Conservation (phyloP, 176 grass and related monocot species). For the Thinopyrum elongatum region DNA sequence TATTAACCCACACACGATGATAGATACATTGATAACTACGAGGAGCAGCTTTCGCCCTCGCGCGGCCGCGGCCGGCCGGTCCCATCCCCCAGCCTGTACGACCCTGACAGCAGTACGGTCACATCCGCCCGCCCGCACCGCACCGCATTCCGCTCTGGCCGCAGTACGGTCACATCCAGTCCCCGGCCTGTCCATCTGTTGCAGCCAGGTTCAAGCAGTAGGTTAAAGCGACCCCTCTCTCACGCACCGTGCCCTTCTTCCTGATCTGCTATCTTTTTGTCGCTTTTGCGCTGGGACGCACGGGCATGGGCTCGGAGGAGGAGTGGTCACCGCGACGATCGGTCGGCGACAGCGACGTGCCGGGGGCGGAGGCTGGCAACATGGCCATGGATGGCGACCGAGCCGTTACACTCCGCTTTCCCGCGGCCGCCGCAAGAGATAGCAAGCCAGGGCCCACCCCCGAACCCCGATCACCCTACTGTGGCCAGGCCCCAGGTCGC, state of each 20-base stretch:
- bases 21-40: neutral
- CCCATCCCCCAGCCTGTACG: neutral
- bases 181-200: neutral
- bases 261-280: neutral
- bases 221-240: too few relatives aligned
- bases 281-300: conserved; percentile 15
- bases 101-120: conserved; percentile 15
- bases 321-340: neutral
- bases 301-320: neutral
- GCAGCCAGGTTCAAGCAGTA: neutral
- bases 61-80: too few relatives aligned
- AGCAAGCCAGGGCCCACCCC: neutral
- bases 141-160: neutral
- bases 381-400: neutral
- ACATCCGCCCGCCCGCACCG: conserved; percentile 22
- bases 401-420: conserved; percentile 22
- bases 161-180: conserved; percentile 38
- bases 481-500: neutral
- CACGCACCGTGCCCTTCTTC: neutral
- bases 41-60: too few relatives aligned
- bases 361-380: neutral
- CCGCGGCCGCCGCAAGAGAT: neutral
- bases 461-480: neutral
- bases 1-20: neutral
- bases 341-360: neutral